Evolutionary conservation across 768 basidiomycete species (phyloP), one percentile per base, ranked within the genome.

Genomic region (Asterophora lycoperdoides): DNA sequence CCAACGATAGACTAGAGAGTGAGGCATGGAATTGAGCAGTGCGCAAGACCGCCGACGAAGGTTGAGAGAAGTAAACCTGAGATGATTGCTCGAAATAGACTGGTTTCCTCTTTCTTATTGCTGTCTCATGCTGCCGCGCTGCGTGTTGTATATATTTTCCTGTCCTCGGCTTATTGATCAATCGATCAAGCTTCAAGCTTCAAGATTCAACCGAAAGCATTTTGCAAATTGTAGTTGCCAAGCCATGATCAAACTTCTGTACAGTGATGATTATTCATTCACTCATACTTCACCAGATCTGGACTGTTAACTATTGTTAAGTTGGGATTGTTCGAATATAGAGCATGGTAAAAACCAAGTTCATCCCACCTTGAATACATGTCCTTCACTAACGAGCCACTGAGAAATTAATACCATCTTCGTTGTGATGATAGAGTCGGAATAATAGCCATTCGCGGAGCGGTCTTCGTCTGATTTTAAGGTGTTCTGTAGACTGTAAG

Each of bases 401-500:
- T 23, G 54, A 80, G 78, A 76, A 81, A 73, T 87, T 51, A 83
- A 82, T 60, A 81, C 82, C 8, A 74, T 83, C 39, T 86, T 86
- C 55, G 84, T 83, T 3, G 5, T 86, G 83, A 56, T 85, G 85
- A 89, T 60, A 82, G 86, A 49, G 64, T 87, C 34, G 85, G 84
- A 51, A 84, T 84, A 80, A 79, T 85, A 61, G 82, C 81, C 36
- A 84, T 83, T 56, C 52, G 63, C 33, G 39, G 23, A 20, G 6
- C 32, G 19, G 4, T 52, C 28, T 15, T 5, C 23, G 35, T 6
- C 20, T 30, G 38, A 18, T 19, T 14, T 18, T 26, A 41, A 20
- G 11, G 51, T 14, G 14, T 14, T 29, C 17, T 46, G 30, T 23
- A 23, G 3, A 3, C 23, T 23, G 23, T 84, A 86, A 63, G 87